Evolutionary conservation across 2,329 filamentous ascomycete genomes (phyloP).

Genomic region (Colletotrichum sp.): DNA sequence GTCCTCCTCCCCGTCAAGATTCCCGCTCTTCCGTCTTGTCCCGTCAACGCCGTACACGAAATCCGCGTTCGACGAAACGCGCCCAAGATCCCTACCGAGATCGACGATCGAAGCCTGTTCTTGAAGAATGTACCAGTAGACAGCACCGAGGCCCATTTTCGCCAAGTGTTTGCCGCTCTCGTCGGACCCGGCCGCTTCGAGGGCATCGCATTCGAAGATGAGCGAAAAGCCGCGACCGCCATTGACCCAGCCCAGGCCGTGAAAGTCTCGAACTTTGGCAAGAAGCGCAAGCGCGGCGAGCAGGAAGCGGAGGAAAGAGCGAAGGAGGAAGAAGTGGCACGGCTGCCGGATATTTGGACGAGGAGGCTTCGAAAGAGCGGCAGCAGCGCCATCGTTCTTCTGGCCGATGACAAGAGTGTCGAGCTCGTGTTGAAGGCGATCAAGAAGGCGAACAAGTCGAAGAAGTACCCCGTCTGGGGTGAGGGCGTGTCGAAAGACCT

Average conservation of each 20-base stretch:
- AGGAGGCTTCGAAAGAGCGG: slow-evolving; percentile 74
- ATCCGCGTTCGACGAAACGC: slow-evolving; percentile 86
- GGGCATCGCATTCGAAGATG: slow-evolving; percentile 74
- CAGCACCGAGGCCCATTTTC: slow-evolving; percentile 78
- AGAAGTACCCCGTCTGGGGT: slow-evolving; percentile 72
- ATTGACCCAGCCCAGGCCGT: slow-evolving; percentile 51
- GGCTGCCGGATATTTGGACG: slow-evolving; percentile 76
- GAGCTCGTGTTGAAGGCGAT: slow-evolving; percentile 79
- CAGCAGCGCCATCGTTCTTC: slow-evolving; percentile 78
- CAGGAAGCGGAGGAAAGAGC: slow-evolving; percentile 61
- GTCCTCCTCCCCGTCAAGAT: slow-evolving; percentile 72
- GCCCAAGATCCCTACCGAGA: slow-evolving; percentile 75
- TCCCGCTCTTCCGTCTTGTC: slow-evolving; percentile 66
- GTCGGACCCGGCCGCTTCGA: slow-evolving; percentile 83
- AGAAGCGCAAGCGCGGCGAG: slow-evolving; percentile 61
- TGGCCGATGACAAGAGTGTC: slow-evolving; percentile 83
- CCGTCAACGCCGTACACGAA: slow-evolving; percentile 73
- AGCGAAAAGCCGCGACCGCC: slow-evolving; percentile 46
- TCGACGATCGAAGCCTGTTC: slow-evolving; percentile 83
- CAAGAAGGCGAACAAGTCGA: slow-evolving; percentile 64
- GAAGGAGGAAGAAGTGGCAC: slow-evolving; percentile 61
- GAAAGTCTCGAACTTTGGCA: slow-evolving; percentile 44
- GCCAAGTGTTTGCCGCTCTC: slow-evolving; percentile 75
- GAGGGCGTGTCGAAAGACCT: slow-evolving; percentile 62
- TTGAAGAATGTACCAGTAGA: slow-evolving; percentile 89